Evolutionary conservation across 2,329 filamentous ascomycete species (phyloP).

Genomic region (Ophiostoma piceae): DNA sequence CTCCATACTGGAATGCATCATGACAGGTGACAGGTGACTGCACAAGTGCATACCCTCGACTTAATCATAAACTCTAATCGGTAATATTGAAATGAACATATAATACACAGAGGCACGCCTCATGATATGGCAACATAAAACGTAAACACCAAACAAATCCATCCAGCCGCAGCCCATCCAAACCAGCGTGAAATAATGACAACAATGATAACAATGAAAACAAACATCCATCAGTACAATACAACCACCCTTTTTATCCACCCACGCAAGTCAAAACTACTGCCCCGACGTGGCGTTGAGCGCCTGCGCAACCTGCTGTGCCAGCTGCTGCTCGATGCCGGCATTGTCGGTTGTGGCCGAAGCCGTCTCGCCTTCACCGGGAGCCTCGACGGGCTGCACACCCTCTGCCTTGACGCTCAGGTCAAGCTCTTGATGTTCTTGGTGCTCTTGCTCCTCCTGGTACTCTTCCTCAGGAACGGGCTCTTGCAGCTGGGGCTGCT

Average conservation of each 20-base stretch:
- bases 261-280: background rate
- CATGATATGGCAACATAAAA: background rate
- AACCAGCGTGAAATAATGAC: background rate
- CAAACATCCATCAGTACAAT: background rate
- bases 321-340: conserved; percentile 21
- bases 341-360: no score
- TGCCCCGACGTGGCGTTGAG: conserved; percentile 17
- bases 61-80: background rate
- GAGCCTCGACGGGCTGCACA: background rate
- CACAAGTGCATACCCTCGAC: background rate
- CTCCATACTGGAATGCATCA: background rate
- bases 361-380: no score
- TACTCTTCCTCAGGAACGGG: background rate
- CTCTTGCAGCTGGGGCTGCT: background rate
- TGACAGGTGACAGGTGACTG: background rate
- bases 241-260: background rate
- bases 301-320: conserved; percentile 22
- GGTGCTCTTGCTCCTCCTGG: background rate
- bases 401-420: background rate
- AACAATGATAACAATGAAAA: background rate
- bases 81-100: background rate
- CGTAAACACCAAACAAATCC: background rate
- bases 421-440: background rate
- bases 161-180: background rate
- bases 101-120: conserved; percentile 5